A percentile compares a stretch with the other conserved stretches of the same genome.
phyloP scores from a whole-genome alignment of 495 filamentous ascomycete genomes.

The Achaetomiella virescens region DNA sequence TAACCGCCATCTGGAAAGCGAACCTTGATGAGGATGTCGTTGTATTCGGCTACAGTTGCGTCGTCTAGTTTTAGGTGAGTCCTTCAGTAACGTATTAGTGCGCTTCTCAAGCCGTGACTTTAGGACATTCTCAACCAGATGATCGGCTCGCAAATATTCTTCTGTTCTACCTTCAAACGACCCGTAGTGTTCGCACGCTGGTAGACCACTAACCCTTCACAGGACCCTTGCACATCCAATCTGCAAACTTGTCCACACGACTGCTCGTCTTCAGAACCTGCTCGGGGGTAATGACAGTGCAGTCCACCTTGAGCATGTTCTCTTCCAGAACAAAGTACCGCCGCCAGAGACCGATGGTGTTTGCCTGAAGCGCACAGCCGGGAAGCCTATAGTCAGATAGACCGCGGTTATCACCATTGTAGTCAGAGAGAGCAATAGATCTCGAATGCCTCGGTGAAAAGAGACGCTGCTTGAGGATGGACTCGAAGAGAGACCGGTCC shows the following conservation, averaged over 20 bases:
- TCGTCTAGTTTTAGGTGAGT: conserved; percentile 61
- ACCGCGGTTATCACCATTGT: conserved; percentile 60
- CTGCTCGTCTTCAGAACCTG: conserved; percentile 88
- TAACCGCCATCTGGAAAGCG: conserved; percentile 56
- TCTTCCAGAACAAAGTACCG: conserved; percentile 80
- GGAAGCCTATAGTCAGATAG: conserved; percentile 73
- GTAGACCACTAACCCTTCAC: conserved; percentile 29
- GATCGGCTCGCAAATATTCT: conserved; percentile 46
- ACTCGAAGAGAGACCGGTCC: conserved; percentile 39
- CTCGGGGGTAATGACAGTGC: conserved; percentile 61
- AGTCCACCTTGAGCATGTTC: conserved; percentile 76
- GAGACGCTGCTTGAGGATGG: conserved; percentile 36
- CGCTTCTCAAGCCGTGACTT: conserved; percentile 32
- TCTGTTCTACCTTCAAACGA: background rate
- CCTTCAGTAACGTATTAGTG: conserved; percentile 37
- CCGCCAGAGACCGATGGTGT: conserved; percentile 77
- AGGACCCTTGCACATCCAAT: conserved; percentile 60
- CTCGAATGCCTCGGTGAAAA: conserved; percentile 46
- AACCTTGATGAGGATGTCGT: conserved; percentile 59
- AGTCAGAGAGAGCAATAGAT: conserved; percentile 62
- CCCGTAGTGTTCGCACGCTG: too few species aligned
- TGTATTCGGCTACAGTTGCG: conserved; percentile 58
- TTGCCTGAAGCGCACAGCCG: conserved; percentile 64
- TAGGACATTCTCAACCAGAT: conserved; percentile 46
- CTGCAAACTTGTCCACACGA: conserved; percentile 88